Percentiles rank a stretch among this genome's conserved stretches.
phyloP scores from a whole-genome alignment of 345 rosid genomes.

The Salix suchowensis region DNA sequence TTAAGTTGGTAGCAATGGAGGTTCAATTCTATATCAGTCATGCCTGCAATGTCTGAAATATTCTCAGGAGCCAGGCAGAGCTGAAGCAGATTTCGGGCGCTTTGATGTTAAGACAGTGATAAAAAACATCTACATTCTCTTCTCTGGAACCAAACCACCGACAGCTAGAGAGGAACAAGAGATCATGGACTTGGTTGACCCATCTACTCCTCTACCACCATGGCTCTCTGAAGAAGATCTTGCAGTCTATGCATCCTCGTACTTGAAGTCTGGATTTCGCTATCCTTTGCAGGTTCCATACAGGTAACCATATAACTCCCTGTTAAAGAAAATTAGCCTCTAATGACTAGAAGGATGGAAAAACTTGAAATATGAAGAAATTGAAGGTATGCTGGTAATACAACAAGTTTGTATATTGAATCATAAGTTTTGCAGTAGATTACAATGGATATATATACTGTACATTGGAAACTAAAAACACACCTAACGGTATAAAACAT shows the following conservation, averaged over 20 bases:
- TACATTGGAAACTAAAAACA: too few species aligned
- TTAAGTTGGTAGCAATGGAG: not conserved
- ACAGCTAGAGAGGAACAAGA: slow-evolving; percentile 38
- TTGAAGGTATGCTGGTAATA: too few species aligned
- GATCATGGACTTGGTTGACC: slow-evolving; percentile 50
- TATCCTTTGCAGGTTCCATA: slow-evolving; percentile 43
- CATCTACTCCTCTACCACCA: slow-evolving; percentile 40
- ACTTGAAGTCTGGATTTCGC: slow-evolving; percentile 43
- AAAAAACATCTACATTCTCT: slow-evolving; percentile 43
- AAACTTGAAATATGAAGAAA: too few species aligned
- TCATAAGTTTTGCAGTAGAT: too few species aligned
- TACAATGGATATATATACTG: too few species aligned
- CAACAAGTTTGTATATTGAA: too few species aligned
- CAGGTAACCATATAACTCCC: slow-evolving; percentile 20
- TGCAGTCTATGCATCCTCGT: slow-evolving; percentile 34
- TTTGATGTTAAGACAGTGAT: slow-evolving; percentile 43
- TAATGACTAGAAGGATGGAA: not conserved
- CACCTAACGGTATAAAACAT: too few species aligned
- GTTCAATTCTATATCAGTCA: too few species aligned
- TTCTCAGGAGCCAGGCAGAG: slow-evolving; percentile 39
- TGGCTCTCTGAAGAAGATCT: slow-evolving; percentile 51
- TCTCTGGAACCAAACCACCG: slow-evolving; percentile 33
- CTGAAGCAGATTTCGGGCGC: slow-evolving; percentile 48
- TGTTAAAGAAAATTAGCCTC: not conserved
- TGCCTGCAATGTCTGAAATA: too few species aligned